These are phyloP conservation scores for Glebionis coronaria DNA, from an alignment of 129 eudicot genomes.

Conservation along the genomic window DNA sequence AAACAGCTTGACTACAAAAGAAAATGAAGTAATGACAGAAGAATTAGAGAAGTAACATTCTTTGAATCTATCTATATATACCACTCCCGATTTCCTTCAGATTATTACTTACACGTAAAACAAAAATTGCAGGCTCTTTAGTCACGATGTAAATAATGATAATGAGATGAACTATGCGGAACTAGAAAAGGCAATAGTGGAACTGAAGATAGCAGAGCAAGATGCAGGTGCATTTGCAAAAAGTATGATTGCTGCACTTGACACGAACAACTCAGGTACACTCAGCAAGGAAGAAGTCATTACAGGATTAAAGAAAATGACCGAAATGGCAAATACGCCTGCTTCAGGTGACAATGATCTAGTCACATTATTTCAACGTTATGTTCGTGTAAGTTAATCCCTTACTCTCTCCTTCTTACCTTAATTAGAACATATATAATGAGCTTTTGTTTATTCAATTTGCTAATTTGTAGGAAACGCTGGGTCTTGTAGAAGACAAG, in stretches of 20 bases:
- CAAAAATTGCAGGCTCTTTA: not conserved
- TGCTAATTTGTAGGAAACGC: not conserved
- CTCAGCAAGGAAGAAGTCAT: not conserved
- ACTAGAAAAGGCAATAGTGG: not conserved
- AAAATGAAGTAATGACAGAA: not conserved
- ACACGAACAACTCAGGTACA: not conserved
- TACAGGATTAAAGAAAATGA: not conserved
- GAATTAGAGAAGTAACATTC: not conserved
- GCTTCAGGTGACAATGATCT: slow-evolving; percentile 6
- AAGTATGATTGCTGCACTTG: not conserved
- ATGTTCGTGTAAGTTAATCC: not conserved
- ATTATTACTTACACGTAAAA: not conserved
- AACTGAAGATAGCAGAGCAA: not conserved
- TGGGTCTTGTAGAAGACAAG: not conserved
- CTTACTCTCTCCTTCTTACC: not conserved
- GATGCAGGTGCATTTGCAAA: not conserved
- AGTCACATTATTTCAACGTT: not conserved
- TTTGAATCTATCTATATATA: no score
- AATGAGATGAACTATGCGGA: not conserved
- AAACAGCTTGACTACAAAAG: not conserved
- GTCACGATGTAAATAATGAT: not conserved
- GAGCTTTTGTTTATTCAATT: not conserved
- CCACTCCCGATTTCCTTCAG: not conserved
- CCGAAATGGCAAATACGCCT: not conserved
- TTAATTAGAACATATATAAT: not conserved